Base-by-base conservation (phyloP, 306 rosid genomes). In the Vigna nakashimae region DNA sequence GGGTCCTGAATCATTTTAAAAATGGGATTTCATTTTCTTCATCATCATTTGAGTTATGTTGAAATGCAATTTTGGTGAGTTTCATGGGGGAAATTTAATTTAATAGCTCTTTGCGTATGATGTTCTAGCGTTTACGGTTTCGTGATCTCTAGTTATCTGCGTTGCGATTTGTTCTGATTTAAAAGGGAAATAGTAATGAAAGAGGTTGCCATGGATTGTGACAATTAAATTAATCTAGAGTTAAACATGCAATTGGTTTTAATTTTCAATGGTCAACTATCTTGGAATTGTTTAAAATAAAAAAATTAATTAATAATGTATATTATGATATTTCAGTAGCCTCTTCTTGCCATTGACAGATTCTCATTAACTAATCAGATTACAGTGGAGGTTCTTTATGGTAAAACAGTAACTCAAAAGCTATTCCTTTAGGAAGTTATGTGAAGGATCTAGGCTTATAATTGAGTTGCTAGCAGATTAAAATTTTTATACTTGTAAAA, bases 161-260 rank as follows among this genome's bases (percentile, higher is more conserved):
- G 50, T 57, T 70, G 55, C 36, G 45, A 69, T 60, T 10, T 53
- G 17, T 64, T 63, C 16, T 18, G 7, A 43, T 55, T 32, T 26
- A 1, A 24, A 7, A 50, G 17, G 3, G 20, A 1, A 46, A 8
- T 11, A 66, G 26, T 20, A 2, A 15, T n/a, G 2, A 34, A 7
- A 64, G 10, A 9, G 30, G 36, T 42, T 81, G 34, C 7, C 45
- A 28, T 46, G n/a, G 73, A 77, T 34, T 4, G 32, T 73, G 72
- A 69, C 59, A n/a, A n/a, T 46, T 81, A 28, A 68, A 36, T 26
- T 77, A 63, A 68, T 77, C 50, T 73, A 36, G 71, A 71, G 4
- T 51, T 59, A 71, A 55, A 40, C 5, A 53, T 65, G 9, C 26
- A 76, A 49, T 57, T n/a, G 58, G 69, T 22, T 65, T 80, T 36